Percentiles rank a stretch among this genome's conserved stretches.
Evolutionary conservation across 1,139 yeast species (phyloP).

Genomic region (Diutina catenulata): DNA sequence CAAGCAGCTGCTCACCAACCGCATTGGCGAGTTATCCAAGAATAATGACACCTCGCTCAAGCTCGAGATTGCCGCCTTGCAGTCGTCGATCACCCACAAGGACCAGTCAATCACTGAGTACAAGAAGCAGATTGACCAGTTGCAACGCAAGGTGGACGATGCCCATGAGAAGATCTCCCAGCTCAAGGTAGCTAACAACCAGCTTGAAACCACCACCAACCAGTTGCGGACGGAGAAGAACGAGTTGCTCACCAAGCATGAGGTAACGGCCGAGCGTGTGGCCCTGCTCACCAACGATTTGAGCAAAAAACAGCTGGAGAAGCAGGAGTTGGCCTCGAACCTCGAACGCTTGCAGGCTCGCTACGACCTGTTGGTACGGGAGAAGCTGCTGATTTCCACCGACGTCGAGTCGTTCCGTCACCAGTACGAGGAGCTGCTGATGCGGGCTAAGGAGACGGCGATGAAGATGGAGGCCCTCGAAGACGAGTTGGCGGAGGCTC

Average conservation of each 20-base stretch:
- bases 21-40: constrained; percentile 23
- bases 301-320: constrained; percentile 34
- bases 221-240: constrained; percentile 25
- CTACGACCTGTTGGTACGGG: constrained; percentile 33
- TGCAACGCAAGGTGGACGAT: constrained; percentile 15
- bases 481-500: constrained; percentile 69
- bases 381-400: constrained; percentile 37
- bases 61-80: constrained; percentile 28
- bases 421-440: constrained; percentile 67
- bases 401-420: constrained; percentile 50
- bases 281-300: constrained; percentile 18
- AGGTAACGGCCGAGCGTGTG: constrained; percentile 24
- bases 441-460: constrained; percentile 56
- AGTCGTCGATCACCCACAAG: constrained; percentile 29
- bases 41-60: constrained; percentile 30
- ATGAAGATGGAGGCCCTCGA: constrained; percentile 55
- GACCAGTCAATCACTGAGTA: constrained; percentile 38
- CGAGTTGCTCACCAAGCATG: constrained; percentile 26
- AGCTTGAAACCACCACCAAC: constrained; percentile 26
- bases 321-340: constrained; percentile 39
- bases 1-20: constrained; percentile 9
- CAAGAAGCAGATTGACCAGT: constrained; percentile 21
- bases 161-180: constrained; percentile 30
- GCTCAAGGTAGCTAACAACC: constrained; percentile 27
- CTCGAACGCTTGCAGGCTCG: constrained; percentile 40